Conservation (phyloP, 1,284 basidiomycete genomes). For the Omphalotus olearius region DNA sequence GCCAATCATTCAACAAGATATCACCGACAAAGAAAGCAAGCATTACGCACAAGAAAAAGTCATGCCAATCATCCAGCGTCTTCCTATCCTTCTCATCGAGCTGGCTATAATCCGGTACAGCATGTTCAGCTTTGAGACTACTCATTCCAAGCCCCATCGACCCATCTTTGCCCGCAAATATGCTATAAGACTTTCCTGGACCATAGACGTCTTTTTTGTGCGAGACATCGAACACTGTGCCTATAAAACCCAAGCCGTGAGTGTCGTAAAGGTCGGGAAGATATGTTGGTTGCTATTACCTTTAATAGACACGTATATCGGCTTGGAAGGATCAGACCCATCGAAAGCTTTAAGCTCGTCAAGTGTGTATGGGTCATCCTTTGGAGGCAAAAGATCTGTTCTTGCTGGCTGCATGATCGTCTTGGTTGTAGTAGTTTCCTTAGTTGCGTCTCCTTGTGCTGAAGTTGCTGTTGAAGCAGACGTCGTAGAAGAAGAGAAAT, state of each 20-base stretch:
- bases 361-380: slow-evolving; percentile 71
- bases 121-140: slow-evolving; percentile 85
- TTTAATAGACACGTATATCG: slow-evolving; percentile 89
- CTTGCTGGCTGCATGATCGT: slow-evolving; percentile 67
- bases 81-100: slow-evolving; percentile 76
- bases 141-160: slow-evolving; percentile 82
- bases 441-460: neutral
- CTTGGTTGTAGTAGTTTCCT: slow-evolving; percentile 42
- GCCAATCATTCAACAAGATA: slow-evolving; percentile 40
- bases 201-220: slow-evolving; percentile 82
- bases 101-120: slow-evolving; percentile 81
- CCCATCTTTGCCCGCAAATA: slow-evolving; percentile 90
- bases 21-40: neutral
- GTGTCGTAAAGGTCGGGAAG: too few species aligned
- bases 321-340: slow-evolving; percentile 58
- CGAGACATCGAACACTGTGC: slow-evolving; percentile 83
- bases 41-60: slow-evolving; percentile 51
- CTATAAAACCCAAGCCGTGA: slow-evolving; percentile 34
- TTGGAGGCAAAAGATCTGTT: slow-evolving; percentile 67
- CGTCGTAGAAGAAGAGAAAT: slow-evolving; percentile 1
- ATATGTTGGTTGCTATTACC: slow-evolving; percentile 44
- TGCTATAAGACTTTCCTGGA: slow-evolving; percentile 60
- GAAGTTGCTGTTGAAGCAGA: neutral
- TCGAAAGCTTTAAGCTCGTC: slow-evolving; percentile 68
- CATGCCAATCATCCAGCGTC: slow-evolving; percentile 88